These are phyloP conservation scores for Phanerodontia chrysosporium DNA, from an alignment of 768 basidiomycete species.

Conservation along the genomic window DNA sequence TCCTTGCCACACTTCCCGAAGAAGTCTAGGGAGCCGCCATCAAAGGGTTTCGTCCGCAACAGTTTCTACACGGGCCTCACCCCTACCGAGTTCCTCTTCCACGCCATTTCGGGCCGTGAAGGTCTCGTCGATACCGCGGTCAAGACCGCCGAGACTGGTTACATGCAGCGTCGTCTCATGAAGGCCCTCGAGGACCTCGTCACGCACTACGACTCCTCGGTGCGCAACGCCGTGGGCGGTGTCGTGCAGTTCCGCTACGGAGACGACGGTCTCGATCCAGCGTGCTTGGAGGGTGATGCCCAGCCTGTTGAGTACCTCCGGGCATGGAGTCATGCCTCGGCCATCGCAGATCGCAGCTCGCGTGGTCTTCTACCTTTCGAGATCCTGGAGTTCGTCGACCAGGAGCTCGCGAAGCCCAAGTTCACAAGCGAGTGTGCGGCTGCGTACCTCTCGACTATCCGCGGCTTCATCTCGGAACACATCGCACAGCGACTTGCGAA, in stretches of 20 bases:
- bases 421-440: slow-evolving; percentile 68
- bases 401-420: slow-evolving; percentile 49
- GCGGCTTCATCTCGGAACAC: slow-evolving; percentile 63
- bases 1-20: slow-evolving; percentile 99
- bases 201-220: slow-evolving; percentile 93
- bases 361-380: slow-evolving; percentile 82
- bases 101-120: slow-evolving; percentile 97
- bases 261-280: slow-evolving; percentile 96
- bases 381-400: slow-evolving; percentile 68
- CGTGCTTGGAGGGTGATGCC: slow-evolving; percentile 92
- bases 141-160: slow-evolving; percentile 99
- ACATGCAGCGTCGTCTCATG: slow-evolving; percentile 99
- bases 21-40: slow-evolving; percentile 92
- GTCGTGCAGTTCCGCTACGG: slow-evolving; percentile 97
- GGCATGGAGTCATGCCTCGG: slow-evolving; percentile 80
- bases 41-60: slow-evolving; percentile 97
- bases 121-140: slow-evolving; percentile 99
- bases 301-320: slow-evolving; percentile 88
- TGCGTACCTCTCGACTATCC: slow-evolving; percentile 64
- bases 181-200: slow-evolving; percentile 97
- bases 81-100: slow-evolving; percentile 96
- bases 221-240: slow-evolving; percentile 90
- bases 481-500: slow-evolving; percentile 64
- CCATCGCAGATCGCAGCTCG: slow-evolving; percentile 54
- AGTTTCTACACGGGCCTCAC: slow-evolving; percentile 91